Conservation (phyloP, 768 basidiomycete species). For the Xerocomellus intermedius region DNA sequence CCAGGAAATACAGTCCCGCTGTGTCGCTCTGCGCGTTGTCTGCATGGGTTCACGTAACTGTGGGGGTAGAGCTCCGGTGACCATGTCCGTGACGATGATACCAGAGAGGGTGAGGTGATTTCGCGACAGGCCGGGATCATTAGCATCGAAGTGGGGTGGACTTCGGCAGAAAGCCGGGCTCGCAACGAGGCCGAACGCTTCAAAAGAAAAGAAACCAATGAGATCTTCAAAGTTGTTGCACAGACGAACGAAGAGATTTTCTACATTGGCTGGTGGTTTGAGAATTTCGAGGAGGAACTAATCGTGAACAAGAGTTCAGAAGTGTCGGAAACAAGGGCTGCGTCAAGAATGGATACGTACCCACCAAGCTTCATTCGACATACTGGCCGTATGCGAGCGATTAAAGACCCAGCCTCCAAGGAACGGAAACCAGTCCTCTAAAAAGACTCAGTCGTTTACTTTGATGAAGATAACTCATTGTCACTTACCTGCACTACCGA, state of each 20-base stretch:
- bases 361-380: constrained; percentile 34
- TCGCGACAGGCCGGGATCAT: constrained; percentile 5
- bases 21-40: constrained; percentile 5
- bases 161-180: constrained; percentile 19
- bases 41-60: not conserved
- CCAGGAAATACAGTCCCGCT: constrained; percentile 23
- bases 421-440: constrained; percentile 21
- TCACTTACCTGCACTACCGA: constrained; percentile 8
- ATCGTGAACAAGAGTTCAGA: not conserved
- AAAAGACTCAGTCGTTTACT: not conserved
- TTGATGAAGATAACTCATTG: not conserved
- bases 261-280: constrained; percentile 19
- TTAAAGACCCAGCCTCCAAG: constrained; percentile 36
- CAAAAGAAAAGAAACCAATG: constrained; percentile 30
- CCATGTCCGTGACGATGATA: constrained; percentile 21
- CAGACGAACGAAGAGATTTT: constrained; percentile 31
- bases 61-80: not conserved
- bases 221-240: constrained; percentile 32
- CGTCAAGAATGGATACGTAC: constrained; percentile 16
- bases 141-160: not conserved
- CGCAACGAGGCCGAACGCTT: constrained; percentile 17
- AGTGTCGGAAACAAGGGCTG: not conserved
- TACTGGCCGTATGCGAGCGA: constrained; percentile 13
- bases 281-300: constrained; percentile 6
- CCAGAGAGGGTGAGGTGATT: constrained; percentile 25